Conservation (phyloP, 768 basidiomycete species). For the Leccinum longicurvipes region DNA sequence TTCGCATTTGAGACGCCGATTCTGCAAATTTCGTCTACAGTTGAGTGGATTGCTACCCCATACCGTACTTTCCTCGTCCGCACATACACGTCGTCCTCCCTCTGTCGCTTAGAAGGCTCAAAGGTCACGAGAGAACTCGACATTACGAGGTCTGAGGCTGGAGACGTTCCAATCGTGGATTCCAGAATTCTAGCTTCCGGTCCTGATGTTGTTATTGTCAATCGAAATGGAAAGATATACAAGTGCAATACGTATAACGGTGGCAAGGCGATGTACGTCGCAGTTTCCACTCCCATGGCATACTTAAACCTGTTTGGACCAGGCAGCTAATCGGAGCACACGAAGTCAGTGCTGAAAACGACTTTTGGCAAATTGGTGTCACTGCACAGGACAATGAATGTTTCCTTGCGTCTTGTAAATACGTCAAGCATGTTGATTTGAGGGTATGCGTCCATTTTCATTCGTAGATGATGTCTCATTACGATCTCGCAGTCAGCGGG, state of each 20-base stretch:
- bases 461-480: slow-evolving; percentile 4
- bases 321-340: slow-evolving; percentile 21
- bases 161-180: slow-evolving; percentile 44
- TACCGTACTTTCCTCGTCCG: slow-evolving; percentile 37
- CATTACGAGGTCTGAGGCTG: slow-evolving; percentile 40
- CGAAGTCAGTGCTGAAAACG: slow-evolving; percentile 19
- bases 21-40: slow-evolving; percentile 50
- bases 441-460: slow-evolving; percentile 41
- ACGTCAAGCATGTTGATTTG: slow-evolving; percentile 47
- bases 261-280: slow-evolving; percentile 40
- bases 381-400: slow-evolving; percentile 35
- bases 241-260: slow-evolving; percentile 38
- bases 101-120: slow-evolving; percentile 33
- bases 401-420: slow-evolving; percentile 46
- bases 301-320: background rate
- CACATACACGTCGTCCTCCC: slow-evolving; percentile 42
- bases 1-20: slow-evolving; percentile 65
- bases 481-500: slow-evolving; percentile 28
- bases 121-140: slow-evolving; percentile 34
- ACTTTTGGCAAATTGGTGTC: slow-evolving; percentile 53
- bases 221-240: slow-evolving; percentile 52
- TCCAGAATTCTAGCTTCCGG: slow-evolving; percentile 37
- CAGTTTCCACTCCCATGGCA: background rate
- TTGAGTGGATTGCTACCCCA: slow-evolving; percentile 9
- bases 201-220: slow-evolving; percentile 42